A percentile compares a stretch with the other conserved stretches of the same genome.
These are phyloP conservation scores for Pyronema domesticum DNA, from an alignment of 495 filamentous ascomycete species.

Conservation along the genomic window DNA sequence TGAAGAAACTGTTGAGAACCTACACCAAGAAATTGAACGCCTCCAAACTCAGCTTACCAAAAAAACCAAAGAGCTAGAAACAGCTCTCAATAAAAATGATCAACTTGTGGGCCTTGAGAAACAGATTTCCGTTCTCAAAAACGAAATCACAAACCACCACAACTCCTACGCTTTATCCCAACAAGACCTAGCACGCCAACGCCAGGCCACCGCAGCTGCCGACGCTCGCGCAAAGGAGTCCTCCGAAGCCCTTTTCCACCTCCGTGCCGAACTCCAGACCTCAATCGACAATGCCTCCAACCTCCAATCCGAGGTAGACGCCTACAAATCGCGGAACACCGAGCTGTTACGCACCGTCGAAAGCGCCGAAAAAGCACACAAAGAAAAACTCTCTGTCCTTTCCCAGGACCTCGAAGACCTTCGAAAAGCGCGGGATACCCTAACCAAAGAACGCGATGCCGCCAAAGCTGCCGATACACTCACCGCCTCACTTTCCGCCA, in stretches of 20 bases:
- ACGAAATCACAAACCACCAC: slow-evolving; percentile 7
- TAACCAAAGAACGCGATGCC: neutral
- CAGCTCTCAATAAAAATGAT: neutral
- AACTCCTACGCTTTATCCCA: neutral
- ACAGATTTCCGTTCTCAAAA: slow-evolving; percentile 7
- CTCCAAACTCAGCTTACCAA: slow-evolving; percentile 6
- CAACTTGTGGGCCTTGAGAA: slow-evolving; percentile 1
- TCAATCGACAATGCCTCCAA: neutral
- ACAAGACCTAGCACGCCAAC: neutral
- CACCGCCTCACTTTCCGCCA: slow-evolving; percentile 5
- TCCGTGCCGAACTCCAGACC: neutral
- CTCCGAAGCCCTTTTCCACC: neutral
- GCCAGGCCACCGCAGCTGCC: neutral
- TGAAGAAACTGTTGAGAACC: slow-evolving; percentile 5
- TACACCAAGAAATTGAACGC: slow-evolving; percentile 6
- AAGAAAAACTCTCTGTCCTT: neutral
- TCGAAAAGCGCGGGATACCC: neutral
- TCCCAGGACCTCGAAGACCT: neutral
- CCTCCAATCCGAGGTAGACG: neutral
- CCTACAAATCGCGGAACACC: neutral
- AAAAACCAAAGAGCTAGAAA: neutral
- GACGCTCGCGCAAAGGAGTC: neutral
- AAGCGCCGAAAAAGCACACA: neutral
- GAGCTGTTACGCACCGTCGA: neutral
- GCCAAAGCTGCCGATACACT: slow-evolving; percentile 1